Conservation (phyloP, 768 basidiomycete genomes). For the Mycena sanguinolenta region DNA sequence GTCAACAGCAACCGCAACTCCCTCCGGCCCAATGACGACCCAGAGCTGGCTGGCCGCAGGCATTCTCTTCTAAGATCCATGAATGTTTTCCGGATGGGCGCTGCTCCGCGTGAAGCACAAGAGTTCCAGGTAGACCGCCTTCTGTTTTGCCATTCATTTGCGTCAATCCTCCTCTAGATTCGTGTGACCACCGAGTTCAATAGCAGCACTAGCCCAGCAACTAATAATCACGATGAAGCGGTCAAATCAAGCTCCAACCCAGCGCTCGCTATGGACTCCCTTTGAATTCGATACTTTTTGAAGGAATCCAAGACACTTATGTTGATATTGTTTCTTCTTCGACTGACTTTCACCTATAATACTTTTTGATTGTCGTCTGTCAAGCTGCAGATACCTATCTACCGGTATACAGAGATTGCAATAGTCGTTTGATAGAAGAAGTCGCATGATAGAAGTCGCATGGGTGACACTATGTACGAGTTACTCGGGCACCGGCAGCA, state of each 20-base stretch:
- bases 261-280: neutral
- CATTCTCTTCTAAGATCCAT: slow-evolving; percentile 19
- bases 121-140: slow-evolving; percentile 13
- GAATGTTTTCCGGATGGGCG: slow-evolving; percentile 22
- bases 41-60: slow-evolving; percentile 6
- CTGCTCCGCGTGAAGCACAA: slow-evolving; percentile 21
- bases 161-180: slow-evolving; percentile 4
- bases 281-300: neutral
- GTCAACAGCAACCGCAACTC: slow-evolving; percentile 4
- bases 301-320: neutral
- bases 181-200: slow-evolving; percentile 24
- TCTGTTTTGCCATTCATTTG: neutral
- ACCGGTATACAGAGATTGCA: too few species aligned
- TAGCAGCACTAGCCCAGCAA: slow-evolving; percentile 21
- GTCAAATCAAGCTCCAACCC: slow-evolving; percentile 22
- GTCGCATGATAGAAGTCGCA: too few species aligned
- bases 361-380: neutral
- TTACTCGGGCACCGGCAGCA: too few species aligned
- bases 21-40: neutral
- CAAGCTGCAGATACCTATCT: too few species aligned
- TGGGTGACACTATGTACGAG: too few species aligned
- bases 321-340: too few species aligned
- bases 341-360: neutral
- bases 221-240: neutral
- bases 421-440: too few species aligned